Base-by-base conservation (phyloP, 164 flowering plant species). In the Vitis amurensis region DNA sequence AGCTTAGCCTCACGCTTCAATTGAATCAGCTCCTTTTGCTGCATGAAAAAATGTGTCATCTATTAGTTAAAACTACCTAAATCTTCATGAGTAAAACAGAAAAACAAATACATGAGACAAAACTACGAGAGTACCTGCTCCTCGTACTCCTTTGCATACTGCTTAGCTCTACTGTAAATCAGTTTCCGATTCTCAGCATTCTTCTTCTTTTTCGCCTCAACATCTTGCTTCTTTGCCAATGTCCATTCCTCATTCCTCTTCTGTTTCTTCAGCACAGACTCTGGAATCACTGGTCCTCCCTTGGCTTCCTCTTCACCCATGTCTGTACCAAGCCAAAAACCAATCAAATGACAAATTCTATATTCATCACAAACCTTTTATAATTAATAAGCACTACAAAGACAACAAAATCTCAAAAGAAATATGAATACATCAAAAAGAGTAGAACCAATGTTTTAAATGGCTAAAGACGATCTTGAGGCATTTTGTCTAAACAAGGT, bases 191-290 rank as follows among this genome's bases (percentile, higher is more conserved):
- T 73, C 63, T 66, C 80, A 15, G 61, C 27, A 30, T 70, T 77
- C 68, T 77, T 73, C 68, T 73, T 73, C 74, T 73, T 73, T 12
- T 47, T 5, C 4, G 58, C 67, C 9, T 63, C 74, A 17, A 50
- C 14, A 51, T 69, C 71, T 31, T 73, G 63, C 65, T 66, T 69
- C 56, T 69, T 23, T 73, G 0, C 76, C 16, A 69, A 58, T 23
- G 68, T 73, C 79, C 79, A 77, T 56, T 77, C 79, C 56, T 77
- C 79, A 50, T 10, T 44, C 59, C 76, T 69, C 68, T 77, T 77
- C 76, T 67, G 72, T 69, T 77, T 77, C 70, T 77, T 77, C 71
- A 77, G 44, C 5, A 73, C 73, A 11, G 80, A 77, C 61, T 77
- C 74, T 23, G 27, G 80, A 30, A 73, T 74, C 58, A 72, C 68